Base-by-base conservation (phyloP, 2,329 filamentous ascomycete genomes). In the Colletotrichum ledebouriae region DNA sequence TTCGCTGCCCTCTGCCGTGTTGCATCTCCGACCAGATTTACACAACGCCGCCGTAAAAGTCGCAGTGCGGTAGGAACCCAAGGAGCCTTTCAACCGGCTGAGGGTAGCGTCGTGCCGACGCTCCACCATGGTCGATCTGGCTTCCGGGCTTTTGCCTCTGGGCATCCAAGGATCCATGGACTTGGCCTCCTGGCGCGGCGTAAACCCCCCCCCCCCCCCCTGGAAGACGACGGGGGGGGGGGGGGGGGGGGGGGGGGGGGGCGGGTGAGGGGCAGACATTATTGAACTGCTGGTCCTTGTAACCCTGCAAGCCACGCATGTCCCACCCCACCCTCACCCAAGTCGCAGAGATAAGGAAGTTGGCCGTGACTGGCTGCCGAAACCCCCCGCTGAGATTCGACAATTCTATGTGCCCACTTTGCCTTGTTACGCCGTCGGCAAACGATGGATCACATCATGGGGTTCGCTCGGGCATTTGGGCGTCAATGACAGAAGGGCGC, bases 311-410 rank as follows among this genome's bases (percentile, higher is more conserved):
- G 22, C 61, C 34, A 41, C 58, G 13, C 12, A 15, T 33, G 20
- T 46, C 58, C 58, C 25, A 33, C 25, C 61, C 65, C 65, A 58
- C 65, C 52, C 58, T 49, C 56, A 53, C 63, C 49, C 25, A 66
- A 37, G 63, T 66, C 61, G 39, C 47, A 68, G 49, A 68, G 65
- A 68, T 68, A 65, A 68, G 65, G 42, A 59, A 59, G 25, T n/a
- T 13, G 17, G 25, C 47, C 50, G 44, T 68, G 61, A 68, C 29
- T 68, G 65, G 49, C 22, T 56, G 53, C 12, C 7, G 20, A 33
- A 22, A 47, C 50, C 49, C 41, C 29, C 41, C 22, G 46, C n/a
- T 20, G 44, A 44, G 20, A 50, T 61, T 50, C 33, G 57, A 59
- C 44, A 59, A 53, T 53, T 34, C 20, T 17, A 50, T 34, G 20